These are phyloP conservation scores for Leptodontidium sp. DNA, from an alignment of 2,329 filamentous ascomycete species.

Conservation along the genomic window DNA sequence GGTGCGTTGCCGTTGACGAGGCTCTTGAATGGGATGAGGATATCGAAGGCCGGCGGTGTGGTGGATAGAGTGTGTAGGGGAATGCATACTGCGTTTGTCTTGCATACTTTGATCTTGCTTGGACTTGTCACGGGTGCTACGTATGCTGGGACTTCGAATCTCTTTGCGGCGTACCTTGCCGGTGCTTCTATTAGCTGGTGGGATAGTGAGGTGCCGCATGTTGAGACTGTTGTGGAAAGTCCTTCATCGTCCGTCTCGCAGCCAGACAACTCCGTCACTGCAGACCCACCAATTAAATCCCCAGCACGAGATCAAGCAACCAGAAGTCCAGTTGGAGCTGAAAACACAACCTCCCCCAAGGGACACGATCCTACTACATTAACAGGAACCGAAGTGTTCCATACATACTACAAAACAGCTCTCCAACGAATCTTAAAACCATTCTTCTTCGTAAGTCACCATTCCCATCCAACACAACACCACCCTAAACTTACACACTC, in stretches of 20 bases:
- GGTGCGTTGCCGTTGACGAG: slow-evolving; percentile 1
- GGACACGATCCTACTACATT: neutral
- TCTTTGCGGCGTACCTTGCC: slow-evolving; percentile 61
- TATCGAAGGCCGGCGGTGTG: neutral
- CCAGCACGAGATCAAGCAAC: neutral
- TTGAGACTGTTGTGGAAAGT: neutral
- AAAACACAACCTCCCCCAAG: neutral
- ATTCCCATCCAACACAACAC: neutral
- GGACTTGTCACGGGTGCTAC: slow-evolving; percentile 39
- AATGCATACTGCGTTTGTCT: slow-evolving; percentile 29
- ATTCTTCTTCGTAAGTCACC: slow-evolving; percentile 65
- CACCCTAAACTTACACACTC: neutral
- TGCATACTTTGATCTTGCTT: slow-evolving; percentile 33
- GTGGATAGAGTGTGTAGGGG: neutral
- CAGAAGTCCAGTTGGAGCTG: neutral
- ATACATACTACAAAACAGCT: slow-evolving; percentile 40
- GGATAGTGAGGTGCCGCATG: slow-evolving; percentile 16
- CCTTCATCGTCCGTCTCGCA: slow-evolving; percentile 2
- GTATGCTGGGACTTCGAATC: slow-evolving; percentile 58
- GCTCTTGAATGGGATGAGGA: neutral
- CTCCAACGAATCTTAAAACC: slow-evolving; percentile 59
- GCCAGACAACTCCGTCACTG: neutral
- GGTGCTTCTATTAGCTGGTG: slow-evolving; percentile 51
- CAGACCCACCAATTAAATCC: neutral
- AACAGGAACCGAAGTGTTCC: slow-evolving; percentile 35